These are phyloP conservation scores for Lathyrus aphaca DNA, from an alignment of 306 rosid genomes.

Conservation along the genomic window DNA sequence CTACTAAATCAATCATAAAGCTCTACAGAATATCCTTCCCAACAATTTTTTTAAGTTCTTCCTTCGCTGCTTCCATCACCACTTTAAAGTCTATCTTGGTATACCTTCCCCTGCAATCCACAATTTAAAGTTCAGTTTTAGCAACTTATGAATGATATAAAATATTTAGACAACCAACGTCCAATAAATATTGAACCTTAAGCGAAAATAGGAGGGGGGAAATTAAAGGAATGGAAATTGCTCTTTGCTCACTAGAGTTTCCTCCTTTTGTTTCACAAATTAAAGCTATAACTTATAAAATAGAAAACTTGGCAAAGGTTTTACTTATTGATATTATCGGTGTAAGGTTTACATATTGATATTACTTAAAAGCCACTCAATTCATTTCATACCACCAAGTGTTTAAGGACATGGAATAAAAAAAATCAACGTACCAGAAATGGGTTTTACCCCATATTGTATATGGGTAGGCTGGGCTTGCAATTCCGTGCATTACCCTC, in stretches of 20 bases:
- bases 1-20: conserved; percentile 27
- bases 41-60: conserved; percentile 60
- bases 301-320: conserved; percentile 1
- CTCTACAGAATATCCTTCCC: conserved; percentile 57
- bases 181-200: conserved; percentile 4
- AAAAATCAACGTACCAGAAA: conserved; percentile 65
- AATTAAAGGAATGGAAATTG: conserved; percentile 17
- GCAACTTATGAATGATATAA: conserved; percentile 28
- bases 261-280: conserved; percentile 25
- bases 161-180: not conserved
- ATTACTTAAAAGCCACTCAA: conserved; percentile 3
- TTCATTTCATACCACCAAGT: conserved; percentile 12
- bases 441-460: conserved; percentile 83
- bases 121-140: conserved; percentile 43
- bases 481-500: conserved; percentile 93
- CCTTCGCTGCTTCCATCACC: conserved; percentile 86
- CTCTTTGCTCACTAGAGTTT: conserved; percentile 5
- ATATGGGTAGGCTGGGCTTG: conserved; percentile 92
- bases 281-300: conserved; percentile 28
- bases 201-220: conserved; percentile 17
- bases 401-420: not conserved
- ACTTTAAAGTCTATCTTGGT: conserved; percentile 58
- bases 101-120: conserved; percentile 88
- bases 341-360: conserved; percentile 10
- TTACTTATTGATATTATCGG: conserved; percentile 11